Evolutionary conservation across 2,329 filamentous ascomycete species (phyloP).

Genomic region (Thelonectria olida): DNA sequence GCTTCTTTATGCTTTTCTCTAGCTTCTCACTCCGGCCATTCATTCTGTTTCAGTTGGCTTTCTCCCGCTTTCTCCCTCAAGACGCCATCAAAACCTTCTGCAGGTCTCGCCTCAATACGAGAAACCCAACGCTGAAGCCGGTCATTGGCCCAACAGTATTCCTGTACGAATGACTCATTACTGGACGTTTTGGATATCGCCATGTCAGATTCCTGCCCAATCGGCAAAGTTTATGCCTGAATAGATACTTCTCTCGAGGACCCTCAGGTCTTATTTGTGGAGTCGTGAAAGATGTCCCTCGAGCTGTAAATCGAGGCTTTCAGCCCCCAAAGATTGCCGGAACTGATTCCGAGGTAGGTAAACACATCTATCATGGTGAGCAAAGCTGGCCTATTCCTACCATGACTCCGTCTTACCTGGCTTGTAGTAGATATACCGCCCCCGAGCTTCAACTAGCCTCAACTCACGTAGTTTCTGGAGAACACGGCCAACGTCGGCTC

Average conservation of each 20-base stretch:
- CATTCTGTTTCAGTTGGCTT: background rate
- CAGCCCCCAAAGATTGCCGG: slow-evolving; percentile 69
- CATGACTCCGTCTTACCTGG: slow-evolving; percentile 59
- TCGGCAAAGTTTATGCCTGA: background rate
- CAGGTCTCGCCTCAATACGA: background rate
- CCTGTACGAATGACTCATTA: background rate
- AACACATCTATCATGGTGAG: slow-evolving; percentile 64
- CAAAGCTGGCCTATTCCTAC: slow-evolving; percentile 1
- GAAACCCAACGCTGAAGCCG: background rate
- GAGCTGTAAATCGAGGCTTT: slow-evolving; percentile 67
- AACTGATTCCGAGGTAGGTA: slow-evolving; percentile 71
- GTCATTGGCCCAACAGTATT: background rate
- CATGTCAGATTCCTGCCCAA: background rate
- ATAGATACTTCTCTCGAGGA: too few species aligned
- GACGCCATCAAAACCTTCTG: background rate
- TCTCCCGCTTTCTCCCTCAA: too few species aligned
- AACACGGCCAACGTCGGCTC: slow-evolving; percentile 74
- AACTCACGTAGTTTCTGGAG: slow-evolving; percentile 69
- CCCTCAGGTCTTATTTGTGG: background rate
- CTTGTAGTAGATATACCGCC: slow-evolving; percentile 78
- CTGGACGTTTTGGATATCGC: background rate
- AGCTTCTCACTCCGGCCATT: background rate
- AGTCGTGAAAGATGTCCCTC: slow-evolving; percentile 47
- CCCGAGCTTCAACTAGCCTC: slow-evolving; percentile 61
- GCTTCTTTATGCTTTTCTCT: background rate